These are phyloP conservation scores for Fusarium temperatum DNA, from an alignment of 2,329 filamentous ascomycete species.

Conservation along the genomic window DNA sequence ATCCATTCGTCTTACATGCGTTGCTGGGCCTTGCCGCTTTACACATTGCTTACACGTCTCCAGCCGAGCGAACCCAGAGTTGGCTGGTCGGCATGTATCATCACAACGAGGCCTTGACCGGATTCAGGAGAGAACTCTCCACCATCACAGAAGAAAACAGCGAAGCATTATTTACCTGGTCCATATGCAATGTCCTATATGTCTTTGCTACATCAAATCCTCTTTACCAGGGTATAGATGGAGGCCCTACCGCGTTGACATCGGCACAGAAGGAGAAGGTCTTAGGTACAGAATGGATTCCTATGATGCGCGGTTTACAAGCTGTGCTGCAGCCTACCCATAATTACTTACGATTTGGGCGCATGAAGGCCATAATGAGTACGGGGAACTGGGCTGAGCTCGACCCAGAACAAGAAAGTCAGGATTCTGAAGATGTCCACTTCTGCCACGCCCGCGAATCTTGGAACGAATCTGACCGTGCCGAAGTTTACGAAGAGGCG, in stretches of 20 bases:
- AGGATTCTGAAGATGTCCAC: not conserved
- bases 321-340: not conserved
- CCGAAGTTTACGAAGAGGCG: not conserved
- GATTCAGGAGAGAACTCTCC: not conserved
- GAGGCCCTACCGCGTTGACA: fast-evolving
- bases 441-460: not conserved
- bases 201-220: not conserved
- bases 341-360: not conserved
- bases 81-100: not conserved
- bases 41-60: not conserved
- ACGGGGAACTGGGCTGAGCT: not conserved
- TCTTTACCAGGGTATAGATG: not conserved
- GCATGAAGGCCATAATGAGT: not conserved
- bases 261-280: not conserved
- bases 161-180: not conserved
- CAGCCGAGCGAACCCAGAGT: fast-evolving
- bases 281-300: not conserved
- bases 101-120: not conserved
- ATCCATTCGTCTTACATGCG: not conserved
- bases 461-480: fast-evolving
- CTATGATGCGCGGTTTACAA: not conserved
- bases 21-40: not conserved
- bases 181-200: not conserved
- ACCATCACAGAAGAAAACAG: not conserved
- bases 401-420: fast-evolving